Percentiles rank a stretch among this genome's conserved stretches.
These are phyloP conservation scores for Zasmidium angulare DNA, from an alignment of 2,329 filamentous ascomycete species.

Conservation along the genomic window DNA sequence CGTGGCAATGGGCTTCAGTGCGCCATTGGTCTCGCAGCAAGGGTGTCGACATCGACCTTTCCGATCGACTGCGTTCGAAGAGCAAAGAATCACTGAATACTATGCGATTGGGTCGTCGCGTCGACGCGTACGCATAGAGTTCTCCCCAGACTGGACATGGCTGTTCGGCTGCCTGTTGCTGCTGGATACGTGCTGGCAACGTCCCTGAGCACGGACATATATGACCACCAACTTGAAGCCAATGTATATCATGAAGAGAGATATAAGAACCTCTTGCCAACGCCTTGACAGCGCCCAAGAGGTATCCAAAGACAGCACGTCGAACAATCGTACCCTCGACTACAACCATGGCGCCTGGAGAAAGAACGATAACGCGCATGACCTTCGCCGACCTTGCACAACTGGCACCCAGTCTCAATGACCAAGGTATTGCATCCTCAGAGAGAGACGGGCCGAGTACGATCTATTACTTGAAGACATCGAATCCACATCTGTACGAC, in stretches of 20 bases:
- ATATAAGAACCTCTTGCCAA: not conserved
- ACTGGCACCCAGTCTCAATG: too few relatives aligned
- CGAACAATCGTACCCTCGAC: too few relatives aligned
- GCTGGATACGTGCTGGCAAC: not conserved
- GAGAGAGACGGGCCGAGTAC: not conserved
- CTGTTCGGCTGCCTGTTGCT: not conserved
- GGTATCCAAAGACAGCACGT: not conserved
- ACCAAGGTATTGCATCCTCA: not conserved
- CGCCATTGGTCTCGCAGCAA: too few relatives aligned
- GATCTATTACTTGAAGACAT: slow-evolving; percentile 8
- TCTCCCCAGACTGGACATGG: not conserved
- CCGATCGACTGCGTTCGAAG: too few relatives aligned
- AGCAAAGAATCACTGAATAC: too few relatives aligned
- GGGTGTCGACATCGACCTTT: too few relatives aligned
- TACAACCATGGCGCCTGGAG: not conserved
- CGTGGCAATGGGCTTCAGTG: too few relatives aligned
- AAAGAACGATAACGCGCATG: not conserved
- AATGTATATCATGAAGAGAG: not conserved
- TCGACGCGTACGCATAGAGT: not conserved
- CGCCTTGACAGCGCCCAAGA: not conserved
- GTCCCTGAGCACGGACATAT: not conserved
- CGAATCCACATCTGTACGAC: slow-evolving; percentile 8
- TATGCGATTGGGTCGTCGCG: not conserved
- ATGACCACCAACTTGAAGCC: not conserved
- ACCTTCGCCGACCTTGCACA: not conserved